A percentile compares a stretch with the other conserved stretches of the same genome.
Conservation (phyloP, 805 yeast species). For the Wickerhamomyces bisporus region DNA sequence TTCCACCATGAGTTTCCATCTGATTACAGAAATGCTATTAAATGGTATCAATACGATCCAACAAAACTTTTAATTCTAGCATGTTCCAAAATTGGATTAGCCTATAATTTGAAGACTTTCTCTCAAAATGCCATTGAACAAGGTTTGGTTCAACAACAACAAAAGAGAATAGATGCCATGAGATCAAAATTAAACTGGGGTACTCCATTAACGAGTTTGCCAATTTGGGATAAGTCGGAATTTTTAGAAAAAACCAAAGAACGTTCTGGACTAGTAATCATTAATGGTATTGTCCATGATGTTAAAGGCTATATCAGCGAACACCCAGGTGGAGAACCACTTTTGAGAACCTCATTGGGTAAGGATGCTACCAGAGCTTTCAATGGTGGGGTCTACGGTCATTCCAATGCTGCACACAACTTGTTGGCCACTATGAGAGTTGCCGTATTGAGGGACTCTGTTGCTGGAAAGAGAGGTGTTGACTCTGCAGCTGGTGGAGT, state of each 20-base stretch:
- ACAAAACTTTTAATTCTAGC: slow-evolving; percentile 60
- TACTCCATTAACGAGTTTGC: slow-evolving; percentile 56
- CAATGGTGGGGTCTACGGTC: slow-evolving; percentile 82
- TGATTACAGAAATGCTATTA: slow-evolving; percentile 82
- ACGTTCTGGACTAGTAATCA: slow-evolving; percentile 57
- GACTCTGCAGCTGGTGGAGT: slow-evolving; percentile 13
- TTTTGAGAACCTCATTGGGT: slow-evolving; percentile 65
- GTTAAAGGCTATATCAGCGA: slow-evolving; percentile 62
- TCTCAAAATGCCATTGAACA: slow-evolving; percentile 79
- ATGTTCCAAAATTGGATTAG: slow-evolving; percentile 60
- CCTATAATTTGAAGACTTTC: slow-evolving; percentile 65
- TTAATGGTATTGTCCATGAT: slow-evolving; percentile 77
- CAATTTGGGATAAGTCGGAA: slow-evolving; percentile 67
- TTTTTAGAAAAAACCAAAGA: slow-evolving; percentile 39
- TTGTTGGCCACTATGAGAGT: slow-evolving; percentile 78
- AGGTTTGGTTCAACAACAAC: slow-evolving; percentile 77
- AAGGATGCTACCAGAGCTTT: slow-evolving; percentile 82
- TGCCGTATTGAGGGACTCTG: slow-evolving; percentile 68
- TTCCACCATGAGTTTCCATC: slow-evolving; percentile 90
- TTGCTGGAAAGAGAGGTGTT: slow-evolving; percentile 29
- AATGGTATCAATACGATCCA: slow-evolving; percentile 87
- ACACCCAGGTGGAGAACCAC: slow-evolving; percentile 83
- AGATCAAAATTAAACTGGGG: slow-evolving; percentile 72
- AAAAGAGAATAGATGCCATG: slow-evolving; percentile 66
- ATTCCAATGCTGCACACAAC: slow-evolving; percentile 83